Base-by-base conservation (phyloP, 2,329 filamentous ascomycete species). In the Ophiostoma ips region DNA sequence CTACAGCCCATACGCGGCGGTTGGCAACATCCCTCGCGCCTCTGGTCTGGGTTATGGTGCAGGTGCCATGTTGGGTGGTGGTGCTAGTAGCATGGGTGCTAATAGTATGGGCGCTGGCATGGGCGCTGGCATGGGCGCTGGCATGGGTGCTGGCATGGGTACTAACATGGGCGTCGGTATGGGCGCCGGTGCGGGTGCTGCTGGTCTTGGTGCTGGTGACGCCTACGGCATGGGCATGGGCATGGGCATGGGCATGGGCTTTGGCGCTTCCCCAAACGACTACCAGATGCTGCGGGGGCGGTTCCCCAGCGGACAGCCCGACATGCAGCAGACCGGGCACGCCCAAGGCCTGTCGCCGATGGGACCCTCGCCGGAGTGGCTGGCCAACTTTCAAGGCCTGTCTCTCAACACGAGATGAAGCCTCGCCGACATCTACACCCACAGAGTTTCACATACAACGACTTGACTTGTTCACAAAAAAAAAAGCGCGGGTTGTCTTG, bases 341-440 rank as follows among this genome's bases (percentile, higher is more conserved):
- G 62, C 56, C 65, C 75, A 51, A 61, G 63, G 47, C 24, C 4
- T 28, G 24, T 4, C 24, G 5, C 8, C 24, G 24, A 4, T 8
- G 24, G 24, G 24, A 4, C 62, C 64, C 30, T 71, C 72, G 58
- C 68, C 71, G 45, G 80, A 84, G 46, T 85, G 82, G 81, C 66
- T 73, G 24, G 68, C 69, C 49, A 66, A 72, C 6, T 86, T 87
- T 62, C 83, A 87, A 62, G 77, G 83, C 10, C 67, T 88, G 16
- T 88, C 84, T 2, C 72, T 88, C 55, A 84, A 84, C 60, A 44
- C 47, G 31, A 51, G 55, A 24, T 57, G 51, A 34, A 31, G 40
- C 15, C 16, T 37, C n/a, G n/a, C n/a, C n/a, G n/a, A n/a, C n/a
- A n/a, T n/a, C n/a, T n/a, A n/a, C n/a, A n/a, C n/a, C n/a, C n/a